phyloP scores from a whole-genome alignment of 2,329 filamentous ascomycete species.

The Verticillium nubilum region DNA sequence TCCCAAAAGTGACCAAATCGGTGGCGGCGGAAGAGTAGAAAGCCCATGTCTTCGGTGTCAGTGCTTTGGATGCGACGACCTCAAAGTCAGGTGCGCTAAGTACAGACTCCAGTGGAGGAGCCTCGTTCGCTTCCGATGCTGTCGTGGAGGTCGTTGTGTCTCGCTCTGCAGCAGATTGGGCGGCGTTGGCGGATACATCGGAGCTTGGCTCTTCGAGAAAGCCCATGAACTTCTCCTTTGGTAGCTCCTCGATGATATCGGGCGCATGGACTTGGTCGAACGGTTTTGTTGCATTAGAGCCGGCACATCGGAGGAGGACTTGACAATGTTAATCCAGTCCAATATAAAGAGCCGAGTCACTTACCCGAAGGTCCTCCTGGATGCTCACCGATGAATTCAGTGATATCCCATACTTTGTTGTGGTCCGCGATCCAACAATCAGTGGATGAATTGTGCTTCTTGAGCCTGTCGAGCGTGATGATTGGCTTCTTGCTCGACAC shows the following conservation, averaged over 20 bases:
- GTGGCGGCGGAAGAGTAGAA: slow-evolving; percentile 50
- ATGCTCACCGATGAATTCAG: slow-evolving; percentile 49
- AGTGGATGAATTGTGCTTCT: slow-evolving; percentile 38
- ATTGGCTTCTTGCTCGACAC: not conserved
- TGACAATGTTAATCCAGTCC: slow-evolving; percentile 21
- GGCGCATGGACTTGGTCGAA: slow-evolving; percentile 46
- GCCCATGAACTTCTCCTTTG: slow-evolving; percentile 41
- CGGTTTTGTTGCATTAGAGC: slow-evolving; percentile 45
- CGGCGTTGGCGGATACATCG: slow-evolving; percentile 19
- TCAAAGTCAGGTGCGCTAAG: slow-evolving; percentile 47
- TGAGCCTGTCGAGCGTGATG: slow-evolving; percentile 30
- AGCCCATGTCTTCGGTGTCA: slow-evolving; percentile 44
- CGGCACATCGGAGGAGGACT: slow-evolving; percentile 45
- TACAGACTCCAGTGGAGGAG: slow-evolving; percentile 36
- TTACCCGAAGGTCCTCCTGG: slow-evolving; percentile 29
- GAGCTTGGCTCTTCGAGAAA: slow-evolving; percentile 35
- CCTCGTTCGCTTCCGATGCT: slow-evolving; percentile 1
- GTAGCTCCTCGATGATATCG: slow-evolving; percentile 32
- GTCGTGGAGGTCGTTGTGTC: not conserved
- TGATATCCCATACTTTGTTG: slow-evolving; percentile 64
- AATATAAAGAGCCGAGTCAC: not conserved
- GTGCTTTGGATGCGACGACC: slow-evolving; percentile 34
- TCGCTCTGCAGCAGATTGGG: slow-evolving; percentile 2
- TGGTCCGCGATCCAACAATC: slow-evolving; percentile 66
- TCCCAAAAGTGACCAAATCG: slow-evolving; percentile 42